Evolutionary conservation across 768 basidiomycete genomes (phyloP).

Genomic region (Phylloporus arenicola): DNA sequence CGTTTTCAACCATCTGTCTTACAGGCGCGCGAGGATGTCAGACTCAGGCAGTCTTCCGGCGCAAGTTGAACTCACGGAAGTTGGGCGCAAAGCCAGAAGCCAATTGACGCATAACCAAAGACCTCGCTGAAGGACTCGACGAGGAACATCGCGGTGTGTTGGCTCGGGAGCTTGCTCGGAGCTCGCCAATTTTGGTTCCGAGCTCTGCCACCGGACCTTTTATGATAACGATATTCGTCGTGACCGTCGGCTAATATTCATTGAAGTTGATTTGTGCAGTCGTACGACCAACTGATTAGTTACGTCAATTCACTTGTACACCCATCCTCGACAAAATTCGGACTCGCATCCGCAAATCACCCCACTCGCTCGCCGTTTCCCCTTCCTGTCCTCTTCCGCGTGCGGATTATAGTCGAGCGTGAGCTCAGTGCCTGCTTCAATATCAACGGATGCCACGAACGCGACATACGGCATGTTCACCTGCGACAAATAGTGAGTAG

Average conservation of each 20-base stretch:
- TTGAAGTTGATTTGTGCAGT: too few relatives aligned
- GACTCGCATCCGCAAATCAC: constrained; percentile 36
- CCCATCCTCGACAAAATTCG: constrained; percentile 35
- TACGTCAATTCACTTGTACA: constrained; percentile 5
- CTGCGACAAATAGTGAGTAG: constrained; percentile 27
- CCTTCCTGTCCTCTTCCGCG: constrained; percentile 22
- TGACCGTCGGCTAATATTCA: too few relatives aligned
- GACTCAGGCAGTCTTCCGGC: not conserved
- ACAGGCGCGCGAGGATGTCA: constrained; percentile 1
- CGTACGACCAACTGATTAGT: not conserved
- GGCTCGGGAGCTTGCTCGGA: not conserved
- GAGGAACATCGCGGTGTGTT: constrained; percentile 10
- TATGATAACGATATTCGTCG: not conserved
- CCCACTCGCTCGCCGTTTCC: constrained; percentile 24
- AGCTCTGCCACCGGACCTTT: not conserved
- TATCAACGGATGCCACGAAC: constrained; percentile 46
- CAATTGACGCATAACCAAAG: constrained; percentile 67
- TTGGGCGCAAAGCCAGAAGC: constrained; percentile 82
- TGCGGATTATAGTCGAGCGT: constrained; percentile 62
- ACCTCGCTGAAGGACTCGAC: constrained; percentile 47
- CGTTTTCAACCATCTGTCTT: constrained; percentile 85
- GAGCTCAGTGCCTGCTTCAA: constrained; percentile 50
- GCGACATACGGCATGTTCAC: constrained; percentile 58
- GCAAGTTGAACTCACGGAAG: constrained; percentile 68
- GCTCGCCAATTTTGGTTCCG: too few relatives aligned